phyloP scores from a whole-genome alignment of 2,329 filamentous ascomycete species.

The Colletotrichum sp. region DNA sequence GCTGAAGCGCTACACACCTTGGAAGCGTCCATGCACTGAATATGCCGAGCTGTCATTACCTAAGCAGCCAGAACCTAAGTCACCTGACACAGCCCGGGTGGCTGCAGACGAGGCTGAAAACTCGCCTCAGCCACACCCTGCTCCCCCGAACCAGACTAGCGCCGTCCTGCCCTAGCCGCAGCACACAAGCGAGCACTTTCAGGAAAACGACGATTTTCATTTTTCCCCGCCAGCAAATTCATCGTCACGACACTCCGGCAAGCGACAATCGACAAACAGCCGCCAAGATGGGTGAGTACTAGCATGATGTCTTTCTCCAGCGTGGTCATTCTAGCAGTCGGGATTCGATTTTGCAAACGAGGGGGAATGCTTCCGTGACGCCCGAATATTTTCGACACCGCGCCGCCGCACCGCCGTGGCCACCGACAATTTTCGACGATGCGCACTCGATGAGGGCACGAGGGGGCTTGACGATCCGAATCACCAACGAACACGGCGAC shows the following conservation, averaged over 20 bases:
- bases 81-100: not conserved
- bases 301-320: not conserved
- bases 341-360: not conserved
- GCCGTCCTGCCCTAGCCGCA: conserved; percentile 20
- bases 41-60: not conserved
- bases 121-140: conserved; percentile 5
- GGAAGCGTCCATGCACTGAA: not conserved
- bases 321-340: not conserved
- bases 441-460: conserved; percentile 6
- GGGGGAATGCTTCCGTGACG: not conserved
- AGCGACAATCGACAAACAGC: conserved; percentile 24
- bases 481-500: not conserved
- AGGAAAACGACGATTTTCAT: conserved; percentile 15
- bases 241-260: conserved; percentile 25
- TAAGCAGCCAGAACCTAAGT: not conserved
- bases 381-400: not conserved
- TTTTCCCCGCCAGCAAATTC: conserved; percentile 14
- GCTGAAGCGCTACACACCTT: not conserved
- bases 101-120: not conserved
- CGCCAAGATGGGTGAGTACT: conserved; percentile 25
- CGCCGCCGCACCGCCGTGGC: not conserved
- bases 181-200: conserved; percentile 22
- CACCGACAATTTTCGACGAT: not conserved
- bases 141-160: not conserved
- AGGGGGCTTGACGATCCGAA: not conserved